Conservation (phyloP, 2,329 filamentous ascomycete genomes). For the Fusarium lyarnte region DNA sequence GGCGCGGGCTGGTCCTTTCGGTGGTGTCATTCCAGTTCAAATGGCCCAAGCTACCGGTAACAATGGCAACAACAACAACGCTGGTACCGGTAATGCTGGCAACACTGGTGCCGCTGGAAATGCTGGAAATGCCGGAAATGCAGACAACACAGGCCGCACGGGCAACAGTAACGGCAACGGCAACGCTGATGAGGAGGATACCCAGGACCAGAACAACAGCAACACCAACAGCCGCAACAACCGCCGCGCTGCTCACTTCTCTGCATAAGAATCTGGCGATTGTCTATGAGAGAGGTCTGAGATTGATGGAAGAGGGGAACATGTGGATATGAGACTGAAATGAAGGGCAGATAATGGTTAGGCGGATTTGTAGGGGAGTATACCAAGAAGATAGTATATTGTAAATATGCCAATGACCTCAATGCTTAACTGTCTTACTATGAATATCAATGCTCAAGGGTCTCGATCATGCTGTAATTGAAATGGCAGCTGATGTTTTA, state of each 20-base stretch:
- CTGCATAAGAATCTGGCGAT: neutral
- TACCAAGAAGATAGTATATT: neutral
- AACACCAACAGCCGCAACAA: neutral
- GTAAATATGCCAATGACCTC: no score
- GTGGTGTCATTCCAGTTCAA: constrained; percentile 7
- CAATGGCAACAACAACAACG: neutral
- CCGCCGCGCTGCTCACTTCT: neutral
- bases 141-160: neutral
- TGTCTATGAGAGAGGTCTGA: rapidly evolving
- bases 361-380: rapidly evolving
- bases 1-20: constrained; percentile 8
- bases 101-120: no score
- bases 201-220: neutral
- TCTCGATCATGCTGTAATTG: neutral
- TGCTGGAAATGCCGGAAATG: no score
- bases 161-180: neutral
- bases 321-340: neutral
- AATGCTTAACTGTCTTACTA: rapidly evolving
- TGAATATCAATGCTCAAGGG: rapidly evolving
- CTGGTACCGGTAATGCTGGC: neutral
- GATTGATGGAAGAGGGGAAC: rapidly evolving
- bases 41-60: neutral
- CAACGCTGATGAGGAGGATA: neutral
- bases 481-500: neutral
- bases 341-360: neutral